Percentiles rank a stretch among this genome's conserved stretches.
Conservation (phyloP, 305 asterid genomes). For the Fraxinus floribunda region DNA sequence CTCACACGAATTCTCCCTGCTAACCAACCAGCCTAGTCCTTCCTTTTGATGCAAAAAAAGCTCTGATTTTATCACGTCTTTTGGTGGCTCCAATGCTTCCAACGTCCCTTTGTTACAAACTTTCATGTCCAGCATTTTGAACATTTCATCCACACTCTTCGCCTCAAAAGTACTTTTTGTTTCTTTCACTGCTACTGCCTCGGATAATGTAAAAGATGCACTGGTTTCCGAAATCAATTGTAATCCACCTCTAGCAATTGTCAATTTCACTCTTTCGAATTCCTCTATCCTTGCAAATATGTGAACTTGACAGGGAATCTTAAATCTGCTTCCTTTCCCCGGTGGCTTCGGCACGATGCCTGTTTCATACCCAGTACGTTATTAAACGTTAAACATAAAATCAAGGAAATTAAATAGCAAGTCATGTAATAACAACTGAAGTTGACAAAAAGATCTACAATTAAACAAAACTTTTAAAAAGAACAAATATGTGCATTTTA, state of each 20-base stretch:
- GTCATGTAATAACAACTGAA: not conserved
- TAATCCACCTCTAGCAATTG: conserved; percentile 52
- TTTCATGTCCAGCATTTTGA: conserved; percentile 64
- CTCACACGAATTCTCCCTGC: conserved; percentile 68
- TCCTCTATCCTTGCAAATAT: conserved; percentile 63
- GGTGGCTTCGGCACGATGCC: conserved; percentile 79
- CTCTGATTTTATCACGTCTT: conserved; percentile 54
- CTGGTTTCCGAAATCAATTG: conserved; percentile 50
- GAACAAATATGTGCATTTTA: not conserved
- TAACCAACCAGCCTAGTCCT: conserved; percentile 79
- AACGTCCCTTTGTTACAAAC: conserved; percentile 46
- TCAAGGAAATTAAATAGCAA: not conserved
- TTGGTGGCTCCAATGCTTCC: conserved; percentile 74
- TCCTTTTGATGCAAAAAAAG: conserved; percentile 85
- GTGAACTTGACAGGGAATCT: conserved; percentile 82
- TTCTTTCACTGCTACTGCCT: conserved; percentile 60
- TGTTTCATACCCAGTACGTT: conserved; percentile 26
- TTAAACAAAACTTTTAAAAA: conserved; percentile 5
- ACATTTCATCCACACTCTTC: conserved; percentile 77
- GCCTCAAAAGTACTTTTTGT: conserved; percentile 35
- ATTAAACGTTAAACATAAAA: conserved; percentile 4
- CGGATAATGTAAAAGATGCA: conserved; percentile 60
- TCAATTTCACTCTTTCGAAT: conserved; percentile 48
- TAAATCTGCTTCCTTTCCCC: conserved; percentile 44
- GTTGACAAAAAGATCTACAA: not conserved